Conservation (phyloP, 2,329 filamentous ascomycete species). For the Trichoderma sp. region DNA sequence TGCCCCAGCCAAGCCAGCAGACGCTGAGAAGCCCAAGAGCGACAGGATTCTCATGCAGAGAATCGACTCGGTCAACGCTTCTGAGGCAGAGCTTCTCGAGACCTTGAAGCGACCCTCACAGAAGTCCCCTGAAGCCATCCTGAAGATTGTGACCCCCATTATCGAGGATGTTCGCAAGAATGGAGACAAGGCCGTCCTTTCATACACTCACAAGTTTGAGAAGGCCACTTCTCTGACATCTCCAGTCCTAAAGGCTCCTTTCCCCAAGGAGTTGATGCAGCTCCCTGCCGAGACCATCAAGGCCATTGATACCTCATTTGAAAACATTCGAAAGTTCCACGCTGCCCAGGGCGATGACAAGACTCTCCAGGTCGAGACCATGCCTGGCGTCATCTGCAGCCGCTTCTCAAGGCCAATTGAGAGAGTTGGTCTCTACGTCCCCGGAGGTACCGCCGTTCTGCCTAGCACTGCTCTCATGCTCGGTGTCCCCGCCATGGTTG, state of each 20-base stretch:
- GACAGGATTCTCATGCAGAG: slow-evolving; percentile 80
- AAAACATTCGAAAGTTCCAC: slow-evolving; percentile 95
- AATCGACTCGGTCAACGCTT: slow-evolving; percentile 68
- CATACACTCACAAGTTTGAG: slow-evolving; percentile 97
- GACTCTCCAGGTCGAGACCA: slow-evolving; percentile 86
- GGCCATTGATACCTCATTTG: slow-evolving; percentile 91
- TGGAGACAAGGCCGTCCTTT: slow-evolving; percentile 85
- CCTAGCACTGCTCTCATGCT: slow-evolving; percentile 98
- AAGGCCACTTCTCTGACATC: slow-evolving; percentile 90
- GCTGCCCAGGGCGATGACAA: slow-evolving; percentile 85
- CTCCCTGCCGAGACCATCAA: slow-evolving; percentile 80
- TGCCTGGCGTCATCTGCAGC: slow-evolving; percentile 95
- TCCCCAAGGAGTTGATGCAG: slow-evolving; percentile 83
- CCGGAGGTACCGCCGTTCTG: slow-evolving; percentile 94
- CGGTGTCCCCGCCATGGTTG: slow-evolving; percentile 95
- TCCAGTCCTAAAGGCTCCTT: slow-evolving; percentile 87
- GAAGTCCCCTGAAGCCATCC: slow-evolving; percentile 90
- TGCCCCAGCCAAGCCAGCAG: slow-evolving; percentile 42
- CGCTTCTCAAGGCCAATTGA: slow-evolving; percentile 93
- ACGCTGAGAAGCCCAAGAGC: slow-evolving; percentile 43
- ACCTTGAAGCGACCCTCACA: slow-evolving; percentile 89
- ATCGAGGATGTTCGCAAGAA: slow-evolving; percentile 82
- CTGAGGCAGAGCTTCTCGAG: slow-evolving; percentile 67
- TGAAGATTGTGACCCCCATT: slow-evolving; percentile 88
- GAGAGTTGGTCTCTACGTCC: slow-evolving; percentile 93